Evolutionary conservation across 352 stramenopile genomes (phyloP), one percentile per base, ranked within the genome.

Genomic region (Phytophthora nicotianae): DNA sequence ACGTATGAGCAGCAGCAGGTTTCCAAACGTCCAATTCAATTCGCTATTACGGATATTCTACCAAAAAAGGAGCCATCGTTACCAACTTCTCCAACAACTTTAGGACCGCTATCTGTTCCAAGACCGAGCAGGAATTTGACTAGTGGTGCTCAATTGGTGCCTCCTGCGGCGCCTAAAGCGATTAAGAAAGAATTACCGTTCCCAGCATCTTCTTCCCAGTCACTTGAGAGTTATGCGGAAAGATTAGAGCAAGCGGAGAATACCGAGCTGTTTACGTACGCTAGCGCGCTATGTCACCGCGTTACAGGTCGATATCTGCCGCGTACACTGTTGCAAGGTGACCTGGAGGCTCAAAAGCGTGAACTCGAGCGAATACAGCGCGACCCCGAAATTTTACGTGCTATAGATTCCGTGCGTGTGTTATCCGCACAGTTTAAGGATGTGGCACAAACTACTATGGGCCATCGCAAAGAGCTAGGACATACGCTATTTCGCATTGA

Each of bases 381-480:
- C 0, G 75, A 90, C 20, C 79, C 79, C 9, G 81, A 92, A 41
- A 68, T 92, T 19, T 35, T 90, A 6, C 62, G 74, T 11, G 81
- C 75, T 21, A 90, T 90, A 50, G 58, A 72, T 2, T 53, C 70
- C 0, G 75, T 90, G 19, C 72, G 65, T 41, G 70, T 72, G 3
- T 58, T 92, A 10, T 90, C 83, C 0, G 72, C 74, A 10, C 79
- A 92, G 47, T 92, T 92, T 72, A 89, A 92, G 29, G 66, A 74
- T 7, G 62, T 87, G 13, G 83, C 83, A 0, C 77, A 80, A 17
- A 74, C 77, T 24, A 82, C 81, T 2, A 74, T 90, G 51, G 81
- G 81, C 0, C 83, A 92, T 23, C 79, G 83, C 4, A 85, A 77
- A 46, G 81, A 89, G 38, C 62, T 92, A 1, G 83, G 83, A 0